phyloP scores from a whole-genome alignment of 768 basidiomycete species.

The Xanthoconium stramineum region DNA sequence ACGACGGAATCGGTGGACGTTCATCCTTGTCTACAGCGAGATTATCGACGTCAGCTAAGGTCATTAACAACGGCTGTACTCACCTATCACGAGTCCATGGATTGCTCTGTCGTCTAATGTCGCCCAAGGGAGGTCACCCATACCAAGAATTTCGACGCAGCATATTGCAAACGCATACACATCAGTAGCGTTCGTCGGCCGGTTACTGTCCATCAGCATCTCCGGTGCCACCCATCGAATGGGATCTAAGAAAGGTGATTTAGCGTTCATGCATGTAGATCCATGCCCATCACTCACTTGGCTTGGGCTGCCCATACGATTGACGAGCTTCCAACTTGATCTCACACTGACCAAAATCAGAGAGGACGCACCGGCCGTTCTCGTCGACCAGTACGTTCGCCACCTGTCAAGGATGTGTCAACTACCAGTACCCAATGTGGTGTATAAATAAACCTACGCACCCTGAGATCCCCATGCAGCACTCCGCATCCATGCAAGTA shows the following conservation, averaged over 20 bases:
- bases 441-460: slow-evolving; percentile 25
- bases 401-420: slow-evolving; percentile 38
- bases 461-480: slow-evolving; percentile 82
- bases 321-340: slow-evolving; percentile 70
- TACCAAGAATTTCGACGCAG: slow-evolving; percentile 60
- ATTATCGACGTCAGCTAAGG: slow-evolving; percentile 18
- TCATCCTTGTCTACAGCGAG: slow-evolving; percentile 42
- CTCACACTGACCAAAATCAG: slow-evolving; percentile 82
- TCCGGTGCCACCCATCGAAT: slow-evolving; percentile 74
- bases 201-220: slow-evolving; percentile 46
- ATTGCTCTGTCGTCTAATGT: slow-evolving; percentile 50
- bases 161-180: slow-evolving; percentile 69
- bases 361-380: slow-evolving; percentile 61
- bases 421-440: not conserved
- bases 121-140: slow-evolving; percentile 61
- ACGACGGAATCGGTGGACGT: slow-evolving; percentile 47
- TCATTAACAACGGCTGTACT: slow-evolving; percentile 13
- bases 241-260: slow-evolving; percentile 47
- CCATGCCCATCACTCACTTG: slow-evolving; percentile 32
- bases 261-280: not conserved
- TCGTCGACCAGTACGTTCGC: slow-evolving; percentile 78
- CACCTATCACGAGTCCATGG: slow-evolving; percentile 49
- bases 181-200: slow-evolving; percentile 54
- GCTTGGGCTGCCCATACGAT: slow-evolving; percentile 48
- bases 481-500: slow-evolving; percentile 70